Evolutionary conservation across 129 eudicot species (phyloP).

Genomic region (Silybum marianum): DNA sequence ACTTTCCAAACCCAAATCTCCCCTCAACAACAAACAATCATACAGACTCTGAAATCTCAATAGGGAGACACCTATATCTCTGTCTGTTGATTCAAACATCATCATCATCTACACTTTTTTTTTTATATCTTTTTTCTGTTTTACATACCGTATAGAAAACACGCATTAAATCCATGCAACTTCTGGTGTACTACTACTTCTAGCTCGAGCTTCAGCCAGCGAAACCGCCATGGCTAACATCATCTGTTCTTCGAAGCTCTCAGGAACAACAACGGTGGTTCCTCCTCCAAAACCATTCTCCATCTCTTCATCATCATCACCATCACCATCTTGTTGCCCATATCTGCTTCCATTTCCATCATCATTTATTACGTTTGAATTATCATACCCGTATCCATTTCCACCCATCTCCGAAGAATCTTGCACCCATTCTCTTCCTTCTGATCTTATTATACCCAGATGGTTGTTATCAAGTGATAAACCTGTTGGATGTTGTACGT

Average conservation of each 20-base stretch:
- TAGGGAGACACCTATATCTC: background rate
- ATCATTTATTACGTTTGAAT: conserved; percentile 36
- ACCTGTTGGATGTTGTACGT: conserved; percentile 41
- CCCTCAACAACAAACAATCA: conserved; percentile 25
- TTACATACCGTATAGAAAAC: conserved; percentile 34
- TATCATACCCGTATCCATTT: conserved; percentile 39
- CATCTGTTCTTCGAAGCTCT: conserved; percentile 96
- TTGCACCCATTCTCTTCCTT: conserved; percentile 37
- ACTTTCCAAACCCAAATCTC: conserved; percentile 23
- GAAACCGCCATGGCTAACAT: conserved; percentile 99
- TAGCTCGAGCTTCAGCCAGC: conserved; percentile 79
- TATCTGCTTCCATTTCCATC: conserved; percentile 13
- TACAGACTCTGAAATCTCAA: conserved; percentile 8
- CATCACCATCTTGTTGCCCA: conserved; percentile 12
- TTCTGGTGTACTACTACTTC: conserved; percentile 53
- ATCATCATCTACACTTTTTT: conserved; percentile 22
- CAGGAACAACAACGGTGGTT: conserved; percentile 46
- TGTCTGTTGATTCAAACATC: conserved; percentile 29
- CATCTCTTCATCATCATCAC: conserved; percentile 27
- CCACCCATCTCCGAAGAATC: conserved; percentile 45
- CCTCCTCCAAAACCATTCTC: conserved; percentile 28
- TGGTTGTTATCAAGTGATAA: conserved; percentile 43
- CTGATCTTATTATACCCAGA: conserved; percentile 37
- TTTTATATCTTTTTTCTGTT: conserved; percentile 10
- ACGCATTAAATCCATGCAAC: conserved; percentile 78